Conservation (phyloP, 129 eudicot genomes). For the Escallonia herrerae region DNA sequence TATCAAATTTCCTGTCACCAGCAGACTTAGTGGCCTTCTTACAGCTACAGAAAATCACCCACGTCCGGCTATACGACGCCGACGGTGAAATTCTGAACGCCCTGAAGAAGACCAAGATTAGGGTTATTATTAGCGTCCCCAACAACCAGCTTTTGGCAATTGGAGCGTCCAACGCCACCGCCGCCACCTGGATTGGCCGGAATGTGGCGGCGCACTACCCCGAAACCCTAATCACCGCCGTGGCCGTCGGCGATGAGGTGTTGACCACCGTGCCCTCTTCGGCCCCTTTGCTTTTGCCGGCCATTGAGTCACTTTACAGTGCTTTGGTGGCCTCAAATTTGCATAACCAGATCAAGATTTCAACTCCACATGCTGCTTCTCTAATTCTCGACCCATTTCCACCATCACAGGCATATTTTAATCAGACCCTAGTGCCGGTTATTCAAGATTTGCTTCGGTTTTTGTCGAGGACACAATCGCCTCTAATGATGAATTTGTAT, state of each 20-base stretch:
- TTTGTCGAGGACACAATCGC: conserved; percentile 67
- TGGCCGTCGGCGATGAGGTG: conserved; percentile 86
- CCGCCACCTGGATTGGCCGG: conserved; percentile 80
- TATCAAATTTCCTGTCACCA: conserved; percentile 59
- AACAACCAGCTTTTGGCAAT: conserved; percentile 82
- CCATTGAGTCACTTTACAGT: conserved; percentile 78
- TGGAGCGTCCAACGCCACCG: conserved; percentile 82
- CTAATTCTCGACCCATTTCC: conserved; percentile 89
- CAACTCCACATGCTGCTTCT: conserved; percentile 79
- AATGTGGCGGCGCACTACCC: conserved; percentile 79
- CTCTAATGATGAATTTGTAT: conserved; percentile 91
- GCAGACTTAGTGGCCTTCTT: conserved; percentile 59
- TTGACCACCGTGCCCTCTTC: conserved; percentile 64
- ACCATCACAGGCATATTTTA: conserved; percentile 95
- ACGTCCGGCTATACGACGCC: conserved; percentile 79
- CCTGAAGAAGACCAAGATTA: conserved; percentile 69
- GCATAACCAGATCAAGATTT: conserved; percentile 70
- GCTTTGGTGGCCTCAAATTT: conserved; percentile 84
- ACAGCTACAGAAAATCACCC: conserved; percentile 66
- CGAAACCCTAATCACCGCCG: conserved; percentile 57
- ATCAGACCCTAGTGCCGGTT: conserved; percentile 57
- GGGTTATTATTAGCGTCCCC: conserved; percentile 76
- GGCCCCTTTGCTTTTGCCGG: conserved; percentile 67
- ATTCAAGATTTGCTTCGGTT: conserved; percentile 51
- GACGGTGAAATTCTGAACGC: conserved; percentile 75